These are phyloP conservation scores for Microcyclosporella mali DNA, from an alignment of 2,329 filamentous ascomycete species.

Conservation along the genomic window DNA sequence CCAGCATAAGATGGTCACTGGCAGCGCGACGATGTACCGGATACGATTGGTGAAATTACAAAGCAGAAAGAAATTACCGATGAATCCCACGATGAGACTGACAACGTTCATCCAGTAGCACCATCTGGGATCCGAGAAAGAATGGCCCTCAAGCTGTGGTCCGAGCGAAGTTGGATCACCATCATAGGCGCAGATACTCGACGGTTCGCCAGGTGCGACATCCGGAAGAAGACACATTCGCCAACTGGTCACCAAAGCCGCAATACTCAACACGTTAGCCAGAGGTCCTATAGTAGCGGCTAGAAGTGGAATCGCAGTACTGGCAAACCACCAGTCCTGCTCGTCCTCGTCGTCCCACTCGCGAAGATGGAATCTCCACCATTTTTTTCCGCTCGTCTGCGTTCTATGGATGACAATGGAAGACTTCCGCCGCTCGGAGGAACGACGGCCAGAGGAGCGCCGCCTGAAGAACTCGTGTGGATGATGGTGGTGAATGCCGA, in stretches of 20 bases:
- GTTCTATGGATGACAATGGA: conserved; percentile 10
- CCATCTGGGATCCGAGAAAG: conserved; percentile 65
- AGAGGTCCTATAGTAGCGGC: conserved; percentile 80
- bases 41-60: conserved; percentile 80
- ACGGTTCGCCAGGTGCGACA: conserved; percentile 40
- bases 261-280: conserved; percentile 82
- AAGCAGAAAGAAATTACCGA: conserved; percentile 74
- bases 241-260: conserved; percentile 77
- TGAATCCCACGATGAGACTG: conserved; percentile 67
- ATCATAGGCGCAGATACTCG: conserved; percentile 24
- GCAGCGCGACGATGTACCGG: conserved; percentile 74
- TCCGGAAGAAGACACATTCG: conserved; percentile 48
- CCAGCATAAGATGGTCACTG: conserved; percentile 79
- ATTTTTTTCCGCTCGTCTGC: conserved; percentile 8
- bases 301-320: conserved; percentile 50
- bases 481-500: conserved; percentile 7
- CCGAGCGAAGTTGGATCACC: conserved; percentile 25
- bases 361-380: conserved; percentile 22
- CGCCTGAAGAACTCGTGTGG: conserved; percentile 10
- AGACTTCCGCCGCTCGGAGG: conserved; percentile 9
- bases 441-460: conserved; percentile 8
- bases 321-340: conserved; percentile 34
- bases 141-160: conserved; percentile 50
- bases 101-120: conserved; percentile 67
- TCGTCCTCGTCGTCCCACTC: conserved; percentile 31